These are phyloP conservation scores for Echinochloa phyllopogon DNA, from an alignment of 176 grass and related monocot genomes.

Conservation along the genomic window DNA sequence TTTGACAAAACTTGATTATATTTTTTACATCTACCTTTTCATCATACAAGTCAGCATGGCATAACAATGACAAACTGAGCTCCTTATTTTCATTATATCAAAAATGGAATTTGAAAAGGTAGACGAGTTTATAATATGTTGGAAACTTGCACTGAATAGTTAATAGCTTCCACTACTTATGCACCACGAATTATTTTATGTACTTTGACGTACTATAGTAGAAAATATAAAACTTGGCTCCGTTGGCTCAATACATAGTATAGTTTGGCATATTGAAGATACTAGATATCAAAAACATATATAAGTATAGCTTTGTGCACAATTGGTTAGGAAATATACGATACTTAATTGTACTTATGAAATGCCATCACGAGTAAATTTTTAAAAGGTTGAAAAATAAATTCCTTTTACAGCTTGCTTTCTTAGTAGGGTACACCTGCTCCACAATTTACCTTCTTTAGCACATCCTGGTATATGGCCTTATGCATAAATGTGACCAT, in stretches of 20 bases:
- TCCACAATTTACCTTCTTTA: not conserved
- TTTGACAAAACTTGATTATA: not conserved
- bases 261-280: not conserved
- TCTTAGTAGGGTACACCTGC: not conserved
- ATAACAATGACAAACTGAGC: no score
- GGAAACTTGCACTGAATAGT: conserved; percentile 11
- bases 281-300: not conserved
- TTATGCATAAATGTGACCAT: not conserved
- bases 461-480: not conserved
- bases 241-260: not conserved
- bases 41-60: not conserved
- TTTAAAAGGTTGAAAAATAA: not conserved
- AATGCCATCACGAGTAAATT: not conserved
- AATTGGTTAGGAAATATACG: not conserved
- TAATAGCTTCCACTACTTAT: conserved; percentile 11
- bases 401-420: not conserved
- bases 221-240: not conserved
- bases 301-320: not conserved
- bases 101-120: not conserved
- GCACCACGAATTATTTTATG: not conserved
- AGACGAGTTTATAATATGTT: not conserved
- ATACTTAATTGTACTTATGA: not conserved
- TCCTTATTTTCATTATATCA: not conserved
- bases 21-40: not conserved
- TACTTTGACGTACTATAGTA: not conserved